These are phyloP conservation scores for Fusarium odoratissimum DNA, from an alignment of 2,329 filamentous ascomycete genomes.

Conservation along the genomic window DNA sequence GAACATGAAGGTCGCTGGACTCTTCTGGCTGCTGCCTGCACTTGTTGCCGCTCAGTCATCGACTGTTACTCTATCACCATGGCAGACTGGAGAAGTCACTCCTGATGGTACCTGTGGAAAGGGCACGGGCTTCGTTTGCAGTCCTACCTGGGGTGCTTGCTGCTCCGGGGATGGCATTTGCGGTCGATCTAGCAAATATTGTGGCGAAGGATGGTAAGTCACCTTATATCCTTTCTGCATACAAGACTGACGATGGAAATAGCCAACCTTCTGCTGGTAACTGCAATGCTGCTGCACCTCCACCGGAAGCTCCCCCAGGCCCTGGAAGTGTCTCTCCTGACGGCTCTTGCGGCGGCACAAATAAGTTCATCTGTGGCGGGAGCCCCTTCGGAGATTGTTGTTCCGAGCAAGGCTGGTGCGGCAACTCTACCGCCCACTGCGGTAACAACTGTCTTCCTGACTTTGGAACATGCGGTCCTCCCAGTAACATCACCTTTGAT, in stretches of 20 bases:
- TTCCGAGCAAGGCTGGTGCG: neutral
- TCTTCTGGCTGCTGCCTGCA: slow-evolving; percentile 7
- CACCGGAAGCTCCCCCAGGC: neutral
- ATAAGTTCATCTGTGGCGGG: slow-evolving; percentile 1
- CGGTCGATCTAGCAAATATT: slow-evolving; percentile 15
- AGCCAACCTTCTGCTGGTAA: slow-evolving; percentile 5
- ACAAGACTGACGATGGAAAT: neutral
- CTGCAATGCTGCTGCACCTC: slow-evolving; percentile 7
- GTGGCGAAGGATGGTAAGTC: slow-evolving; percentile 16
- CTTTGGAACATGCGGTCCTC: slow-evolving; percentile 4
- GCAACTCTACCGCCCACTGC: slow-evolving; percentile 8
- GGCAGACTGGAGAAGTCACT: slow-evolving; percentile 15
- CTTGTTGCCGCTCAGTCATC: slow-evolving; percentile 3
- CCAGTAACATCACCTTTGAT: neutral
- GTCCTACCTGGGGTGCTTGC: slow-evolving; percentile 12
- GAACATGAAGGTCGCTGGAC: neutral
- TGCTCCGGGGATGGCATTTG: slow-evolving; percentile 8
- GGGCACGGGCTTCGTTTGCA: slow-evolving; percentile 8
- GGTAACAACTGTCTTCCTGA: neutral
- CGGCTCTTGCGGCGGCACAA: slow-evolving; percentile 11
- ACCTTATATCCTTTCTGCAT: fast-evolving
- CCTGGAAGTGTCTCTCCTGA: slow-evolving; percentile 12
- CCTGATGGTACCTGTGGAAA: slow-evolving; percentile 7
- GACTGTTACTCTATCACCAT: neutral
- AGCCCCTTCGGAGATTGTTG: slow-evolving; percentile 5